Conservation (phyloP, 2,329 filamentous ascomycete genomes). For the Scopulariopsis brevicaulis region DNA sequence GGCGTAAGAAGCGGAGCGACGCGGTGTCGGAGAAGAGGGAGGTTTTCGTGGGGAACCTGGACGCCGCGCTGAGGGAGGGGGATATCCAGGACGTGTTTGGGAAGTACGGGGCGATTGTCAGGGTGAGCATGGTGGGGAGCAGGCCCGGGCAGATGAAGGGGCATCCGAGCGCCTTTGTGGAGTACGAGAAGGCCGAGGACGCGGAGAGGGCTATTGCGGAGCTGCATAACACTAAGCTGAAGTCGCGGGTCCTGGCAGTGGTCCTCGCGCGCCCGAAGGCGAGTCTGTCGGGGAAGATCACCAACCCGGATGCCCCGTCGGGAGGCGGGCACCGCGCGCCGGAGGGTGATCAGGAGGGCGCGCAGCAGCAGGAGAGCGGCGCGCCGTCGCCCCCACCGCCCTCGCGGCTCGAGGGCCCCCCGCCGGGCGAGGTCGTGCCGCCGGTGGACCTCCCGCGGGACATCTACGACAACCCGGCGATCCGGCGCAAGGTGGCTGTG, state of each 20-base stretch:
- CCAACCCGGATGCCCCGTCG: conserved; percentile 31
- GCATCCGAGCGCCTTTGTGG: conserved; percentile 74
- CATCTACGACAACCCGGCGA: conserved; percentile 17
- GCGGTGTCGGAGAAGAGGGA: conserved; percentile 81
- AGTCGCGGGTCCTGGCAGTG: conserved; percentile 56
- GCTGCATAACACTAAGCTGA: conserved; percentile 61
- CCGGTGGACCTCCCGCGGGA: background rate
- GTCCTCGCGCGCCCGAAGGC: conserved; percentile 30
- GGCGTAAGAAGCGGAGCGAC: conserved; percentile 68
- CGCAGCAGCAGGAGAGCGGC: conserved; percentile 22
- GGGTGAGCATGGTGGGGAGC: conserved; percentile 54
- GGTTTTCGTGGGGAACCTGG: conserved; percentile 63
- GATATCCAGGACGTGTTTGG: conserved; percentile 62
- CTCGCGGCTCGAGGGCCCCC: conserved; percentile 19
- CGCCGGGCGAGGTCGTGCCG: conserved; percentile 24
- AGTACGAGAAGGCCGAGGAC: conserved; percentile 60
- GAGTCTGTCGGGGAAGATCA: conserved; percentile 22
- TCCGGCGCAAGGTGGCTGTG: conserved; percentile 65
- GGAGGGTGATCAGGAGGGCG: conserved; percentile 11
- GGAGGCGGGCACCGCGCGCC: conserved; percentile 30
- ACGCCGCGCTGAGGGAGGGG: conserved; percentile 48
- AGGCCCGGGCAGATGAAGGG: conserved; percentile 49
- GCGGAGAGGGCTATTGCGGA: conserved; percentile 54
- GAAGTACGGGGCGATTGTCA: conserved; percentile 65
- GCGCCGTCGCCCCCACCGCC: conserved; percentile 7